Base-by-base conservation (phyloP, 2,329 filamentous ascomycete species). In the Paecilomyces formosus region DNA sequence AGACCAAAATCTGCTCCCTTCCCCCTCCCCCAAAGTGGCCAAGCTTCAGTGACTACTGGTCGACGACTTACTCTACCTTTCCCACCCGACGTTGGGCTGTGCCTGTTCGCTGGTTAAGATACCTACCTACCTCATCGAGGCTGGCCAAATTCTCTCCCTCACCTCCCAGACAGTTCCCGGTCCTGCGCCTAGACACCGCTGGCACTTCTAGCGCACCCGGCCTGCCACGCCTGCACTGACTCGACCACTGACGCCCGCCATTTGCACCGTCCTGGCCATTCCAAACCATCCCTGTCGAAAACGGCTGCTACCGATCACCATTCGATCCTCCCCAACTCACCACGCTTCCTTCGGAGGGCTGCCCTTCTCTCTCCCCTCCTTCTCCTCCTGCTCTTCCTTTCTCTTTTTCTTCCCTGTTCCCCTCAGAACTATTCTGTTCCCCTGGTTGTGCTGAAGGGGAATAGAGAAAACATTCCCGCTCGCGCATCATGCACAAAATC, bases 401-500 rank as follows among this genome's bases (percentile, higher is more conserved):
- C 30, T 57, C 58, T 60, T 49, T 55, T 56, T 56, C 53, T 61
- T 56, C 54, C 49, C 45, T 15, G 52, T 53, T 62, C 61, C 51
- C 55, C 54, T 57, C 49, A 53, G 59, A 57, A 53, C 56, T 58
- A 60, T 58, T 60, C 59, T 55, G 69, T 64, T 68, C 66, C 69
- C 70, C 69, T 68, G 65, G 65, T 64, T 60, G 66, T 56, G 61
- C 57, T 70, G 65, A 65, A 70, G 72, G 72, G 72, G 70, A 54
- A 64, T 60, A 70, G 70, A 74, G 71, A 68, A 31, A 61, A 65
- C 61, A 58, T 61, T 60, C 54, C 51, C 59, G 59, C 60, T 58
- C 63, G 61, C 62, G 65, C 64, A 76, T 68, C 72, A 87, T 87
- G 85, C 85, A 87, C 77, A 86, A 86, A 76, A 86, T 87, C 72